Percentiles rank a stretch among this genome's conserved stretches.
Conservation (phyloP, 495 filamentous ascomycete species). For the Aspergillus egyptiacus region DNA sequence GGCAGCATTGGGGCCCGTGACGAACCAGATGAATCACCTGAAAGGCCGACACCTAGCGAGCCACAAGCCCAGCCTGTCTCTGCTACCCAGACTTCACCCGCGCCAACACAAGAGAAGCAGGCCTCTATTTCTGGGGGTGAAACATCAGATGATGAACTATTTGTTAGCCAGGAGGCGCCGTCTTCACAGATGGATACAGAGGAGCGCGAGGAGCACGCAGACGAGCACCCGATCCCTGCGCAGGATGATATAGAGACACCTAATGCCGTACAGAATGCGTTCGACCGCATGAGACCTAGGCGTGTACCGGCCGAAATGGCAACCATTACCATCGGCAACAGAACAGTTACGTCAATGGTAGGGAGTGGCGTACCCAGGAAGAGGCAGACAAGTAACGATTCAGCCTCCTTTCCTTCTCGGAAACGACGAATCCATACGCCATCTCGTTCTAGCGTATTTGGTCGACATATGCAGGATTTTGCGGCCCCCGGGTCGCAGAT, state of each 20-base stretch:
- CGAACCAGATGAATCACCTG: conserved; percentile 17
- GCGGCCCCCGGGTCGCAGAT: conserved; percentile 59
- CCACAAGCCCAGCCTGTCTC: conserved; percentile 3
- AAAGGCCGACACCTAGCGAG: neutral
- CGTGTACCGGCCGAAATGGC: conserved; percentile 64
- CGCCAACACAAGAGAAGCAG: neutral
- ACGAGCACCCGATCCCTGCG: neutral
- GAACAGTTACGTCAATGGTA: conserved; percentile 60
- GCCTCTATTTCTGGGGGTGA: conserved; percentile 3
- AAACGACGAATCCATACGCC: conserved; percentile 39
- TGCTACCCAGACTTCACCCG: neutral
- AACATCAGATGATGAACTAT: conserved; percentile 8
- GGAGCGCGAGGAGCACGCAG: neutral
- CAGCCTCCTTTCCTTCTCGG: conserved; percentile 14
- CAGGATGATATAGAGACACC: conserved; percentile 24
- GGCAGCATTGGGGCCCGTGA: conserved; percentile 13
- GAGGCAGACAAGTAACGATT: conserved; percentile 20
- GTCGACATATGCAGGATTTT: conserved; percentile 66
- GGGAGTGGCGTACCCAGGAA: conserved; percentile 45
- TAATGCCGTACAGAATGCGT: conserved; percentile 55
- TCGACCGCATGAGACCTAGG: conserved; percentile 61
- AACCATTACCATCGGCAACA: conserved; percentile 83
- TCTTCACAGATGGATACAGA: neutral
- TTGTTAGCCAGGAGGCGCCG: neutral
- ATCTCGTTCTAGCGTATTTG: conserved; percentile 49